phyloP scores from a whole-genome alignment of 2,329 filamentous ascomycete genomes.

The Sporothrix brasiliensis region DNA sequence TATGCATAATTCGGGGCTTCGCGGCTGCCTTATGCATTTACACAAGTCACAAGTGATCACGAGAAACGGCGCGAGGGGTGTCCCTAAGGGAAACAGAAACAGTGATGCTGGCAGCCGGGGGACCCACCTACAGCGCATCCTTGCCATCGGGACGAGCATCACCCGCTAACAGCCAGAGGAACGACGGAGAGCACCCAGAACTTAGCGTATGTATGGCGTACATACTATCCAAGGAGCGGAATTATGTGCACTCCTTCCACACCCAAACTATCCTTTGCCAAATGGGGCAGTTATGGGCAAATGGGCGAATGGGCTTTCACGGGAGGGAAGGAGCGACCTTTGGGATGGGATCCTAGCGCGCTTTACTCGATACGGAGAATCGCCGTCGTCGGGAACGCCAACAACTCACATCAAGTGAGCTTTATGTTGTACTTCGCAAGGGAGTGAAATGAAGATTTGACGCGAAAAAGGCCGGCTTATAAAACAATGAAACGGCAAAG shows the following conservation, averaged over 20 bases:
- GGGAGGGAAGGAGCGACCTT: background rate
- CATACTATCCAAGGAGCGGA: background rate
- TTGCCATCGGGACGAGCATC: slow-evolving; percentile 27
- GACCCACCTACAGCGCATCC: slow-evolving; percentile 9
- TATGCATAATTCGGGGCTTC: slow-evolving; percentile 10
- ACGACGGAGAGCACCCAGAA: too few species aligned
- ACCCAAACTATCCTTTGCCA: background rate
- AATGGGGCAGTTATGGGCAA: background rate
- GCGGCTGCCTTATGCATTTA: slow-evolving; percentile 2
- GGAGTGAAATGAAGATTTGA: background rate
- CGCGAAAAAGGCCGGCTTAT: too few species aligned
- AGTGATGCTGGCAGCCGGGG: background rate
- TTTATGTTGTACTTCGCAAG: too few species aligned
- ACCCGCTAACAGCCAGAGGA: slow-evolving; percentile 21
- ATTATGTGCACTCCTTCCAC: background rate
- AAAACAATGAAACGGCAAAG: background rate
- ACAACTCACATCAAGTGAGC: too few species aligned
- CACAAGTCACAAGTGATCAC: background rate
- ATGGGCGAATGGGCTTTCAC: slow-evolving; percentile 18
- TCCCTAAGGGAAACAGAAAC: background rate
- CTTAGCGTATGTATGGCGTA: background rate
- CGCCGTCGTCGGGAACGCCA: background rate
- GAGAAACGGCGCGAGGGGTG: background rate
- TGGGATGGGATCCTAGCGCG: background rate
- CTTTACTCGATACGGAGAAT: slow-evolving; percentile 21